Evolutionary conservation across 2,329 filamentous ascomycete genomes (phyloP), one percentile per base, ranked within the genome.

Genomic region (Cucurbitaria berberidis): DNA sequence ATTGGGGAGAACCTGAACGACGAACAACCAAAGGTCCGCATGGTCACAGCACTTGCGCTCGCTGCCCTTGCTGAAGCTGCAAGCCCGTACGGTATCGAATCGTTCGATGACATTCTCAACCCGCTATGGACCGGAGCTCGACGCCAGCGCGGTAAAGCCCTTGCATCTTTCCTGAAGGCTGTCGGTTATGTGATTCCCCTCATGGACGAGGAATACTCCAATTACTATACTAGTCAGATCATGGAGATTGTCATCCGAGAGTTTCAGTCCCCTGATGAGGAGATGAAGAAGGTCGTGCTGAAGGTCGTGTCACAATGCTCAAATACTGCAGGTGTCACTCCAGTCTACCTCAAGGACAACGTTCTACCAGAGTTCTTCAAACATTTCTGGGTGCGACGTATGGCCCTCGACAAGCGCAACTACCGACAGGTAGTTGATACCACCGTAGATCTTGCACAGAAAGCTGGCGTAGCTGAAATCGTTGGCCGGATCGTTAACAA

Each of bases 191-290:
- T 99, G 70, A 98, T 99, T 59, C 95, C 95, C 4, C 84, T 99
- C 46, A 99, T 99, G 95, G 95, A 99, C 78, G 95, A 99, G 77
- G 95, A 99, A 72, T 98, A 97, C 74, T 93, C 95, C 77, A 98
- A 97, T 74, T 99, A 99, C 79, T 99, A 99, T 72, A 98, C 95
- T 8, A 91, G 88, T 63, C 93, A 99, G 76, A 97, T 99, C 68
- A 98, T 99, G 93, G 95, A 98, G 76, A 98, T 98, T 68, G 80
- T 99, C 13, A 85, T 98, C 26, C 87, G 95, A 67, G 95, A 99
- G 73, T 99, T 99, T 70, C 90, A 92, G 6, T 97, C 93, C 0
- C 95, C 95, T 0, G 95, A 99, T 63, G 95, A 99, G 76, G 95
- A 99, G 77, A 99, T 99, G 95, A 99, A 98, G 80, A 99, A 99